A percentile compares a stretch with the other conserved stretches of the same genome.
Conservation (phyloP, 495 filamentous ascomycete species). For the Aspergillus panamensis region DNA sequence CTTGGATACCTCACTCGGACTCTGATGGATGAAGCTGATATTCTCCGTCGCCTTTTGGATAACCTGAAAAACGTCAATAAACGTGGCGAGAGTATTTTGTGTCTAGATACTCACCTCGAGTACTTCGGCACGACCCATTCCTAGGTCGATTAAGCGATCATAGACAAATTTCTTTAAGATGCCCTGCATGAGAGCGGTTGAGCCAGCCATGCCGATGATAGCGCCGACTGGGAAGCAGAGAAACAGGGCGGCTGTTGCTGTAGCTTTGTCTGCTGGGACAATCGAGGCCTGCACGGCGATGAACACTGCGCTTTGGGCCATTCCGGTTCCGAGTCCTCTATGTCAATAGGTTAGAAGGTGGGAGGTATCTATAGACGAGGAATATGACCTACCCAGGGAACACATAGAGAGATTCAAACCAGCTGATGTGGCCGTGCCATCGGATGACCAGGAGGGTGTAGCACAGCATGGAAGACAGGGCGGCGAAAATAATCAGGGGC, state of each 20-base stretch:
- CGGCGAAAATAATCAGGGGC: conserved; percentile 37
- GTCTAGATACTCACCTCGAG: background rate
- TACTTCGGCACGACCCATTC: background rate
- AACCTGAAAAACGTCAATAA: background rate
- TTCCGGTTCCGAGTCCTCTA: background rate
- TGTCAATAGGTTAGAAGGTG: background rate
- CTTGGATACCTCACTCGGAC: background rate
- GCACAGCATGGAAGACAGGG: background rate
- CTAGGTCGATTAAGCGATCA: background rate
- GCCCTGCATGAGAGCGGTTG: background rate
- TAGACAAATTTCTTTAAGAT: background rate
- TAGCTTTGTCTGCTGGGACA: background rate
- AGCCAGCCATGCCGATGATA: background rate
- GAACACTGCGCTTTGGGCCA: background rate
- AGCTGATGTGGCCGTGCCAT: background rate
- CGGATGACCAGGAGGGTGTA: background rate
- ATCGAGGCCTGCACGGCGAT: background rate
- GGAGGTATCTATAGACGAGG: no score
- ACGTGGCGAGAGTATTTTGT: background rate
- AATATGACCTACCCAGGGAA: background rate
- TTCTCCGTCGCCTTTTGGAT: background rate
- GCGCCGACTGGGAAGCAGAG: background rate
- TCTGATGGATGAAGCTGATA: background rate
- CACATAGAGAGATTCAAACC: background rate
- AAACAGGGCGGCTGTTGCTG: background rate